Evolutionary conservation across 306 rosid genomes (phyloP).

Genomic region (Trifolium dubium): DNA sequence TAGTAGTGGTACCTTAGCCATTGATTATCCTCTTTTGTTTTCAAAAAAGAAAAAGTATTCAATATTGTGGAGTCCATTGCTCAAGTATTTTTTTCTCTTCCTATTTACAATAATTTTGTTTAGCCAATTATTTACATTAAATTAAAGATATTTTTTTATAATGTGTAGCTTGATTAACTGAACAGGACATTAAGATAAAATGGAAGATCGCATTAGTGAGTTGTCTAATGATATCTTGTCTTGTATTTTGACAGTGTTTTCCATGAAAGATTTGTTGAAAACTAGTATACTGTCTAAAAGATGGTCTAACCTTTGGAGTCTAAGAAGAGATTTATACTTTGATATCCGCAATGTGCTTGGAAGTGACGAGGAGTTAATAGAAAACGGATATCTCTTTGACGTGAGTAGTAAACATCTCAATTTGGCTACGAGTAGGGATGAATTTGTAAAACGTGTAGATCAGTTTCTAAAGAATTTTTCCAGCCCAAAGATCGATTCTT

Average conservation of each 20-base stretch:
- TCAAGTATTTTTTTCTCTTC: too few species aligned
- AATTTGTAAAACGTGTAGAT: background rate
- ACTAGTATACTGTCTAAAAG: background rate
- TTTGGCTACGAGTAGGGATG: background rate
- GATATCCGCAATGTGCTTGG: slow-evolving; percentile 3
- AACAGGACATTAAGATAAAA: too few species aligned
- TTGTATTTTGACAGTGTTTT: background rate
- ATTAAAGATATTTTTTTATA: too few species aligned
- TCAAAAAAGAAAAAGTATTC: too few species aligned
- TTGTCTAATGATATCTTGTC: background rate
- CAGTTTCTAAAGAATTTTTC: background rate
- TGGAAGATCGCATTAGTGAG: background rate
- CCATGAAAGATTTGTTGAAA: slow-evolving; percentile 14
- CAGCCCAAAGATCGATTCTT: background rate
- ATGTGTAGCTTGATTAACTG: too few species aligned
- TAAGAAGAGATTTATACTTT: background rate
- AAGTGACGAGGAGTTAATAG: background rate
- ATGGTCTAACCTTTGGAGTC: background rate
- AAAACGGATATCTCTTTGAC: too few species aligned
- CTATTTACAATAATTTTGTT: too few species aligned
- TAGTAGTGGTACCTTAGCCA: too few species aligned
- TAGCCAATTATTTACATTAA: too few species aligned
- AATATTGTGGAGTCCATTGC: too few species aligned
- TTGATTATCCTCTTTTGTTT: too few species aligned
- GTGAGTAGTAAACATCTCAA: fast-evolving